These are phyloP conservation scores for Mycena amicta DNA, from an alignment of 768 basidiomycete genomes.

Conservation along the genomic window DNA sequence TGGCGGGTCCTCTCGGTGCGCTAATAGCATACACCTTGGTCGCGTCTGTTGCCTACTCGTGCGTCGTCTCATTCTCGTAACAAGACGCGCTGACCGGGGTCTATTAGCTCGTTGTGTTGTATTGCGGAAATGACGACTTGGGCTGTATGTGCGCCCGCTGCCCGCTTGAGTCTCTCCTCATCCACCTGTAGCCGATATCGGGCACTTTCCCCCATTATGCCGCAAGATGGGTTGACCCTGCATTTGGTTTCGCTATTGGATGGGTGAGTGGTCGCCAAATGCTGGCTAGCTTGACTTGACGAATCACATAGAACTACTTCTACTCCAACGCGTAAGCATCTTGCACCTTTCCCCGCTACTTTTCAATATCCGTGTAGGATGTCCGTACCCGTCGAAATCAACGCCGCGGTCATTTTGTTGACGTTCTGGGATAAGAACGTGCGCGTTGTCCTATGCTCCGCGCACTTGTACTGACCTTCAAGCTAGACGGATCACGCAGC, in stretches of 20 bases:
- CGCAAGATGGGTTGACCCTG: conserved; percentile 59
- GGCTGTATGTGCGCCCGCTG: conserved; percentile 35
- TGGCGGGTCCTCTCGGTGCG: conserved; percentile 68
- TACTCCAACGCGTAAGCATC: conserved; percentile 40
- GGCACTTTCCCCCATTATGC: conserved; percentile 79
- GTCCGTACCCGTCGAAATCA: conserved; percentile 72
- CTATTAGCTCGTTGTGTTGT: conserved; percentile 57
- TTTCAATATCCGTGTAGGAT: conserved; percentile 38
- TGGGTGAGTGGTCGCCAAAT: conserved; percentile 45
- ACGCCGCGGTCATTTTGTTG: conserved; percentile 69
- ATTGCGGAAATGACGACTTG: conserved; percentile 81
- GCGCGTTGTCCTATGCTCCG: conserved; percentile 15
- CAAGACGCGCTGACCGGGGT: background rate
- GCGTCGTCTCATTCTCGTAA: conserved; percentile 25
- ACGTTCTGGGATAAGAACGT: conserved; percentile 73
- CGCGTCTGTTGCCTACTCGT: conserved; percentile 68
- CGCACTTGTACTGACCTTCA: no score
- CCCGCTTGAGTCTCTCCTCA: background rate
- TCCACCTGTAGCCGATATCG: conserved; percentile 53
- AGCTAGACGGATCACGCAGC: conserved; percentile 51
- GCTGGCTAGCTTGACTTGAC: background rate
- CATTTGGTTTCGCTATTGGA: conserved; percentile 59
- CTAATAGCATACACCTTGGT: conserved; percentile 65
- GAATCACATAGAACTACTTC: conserved; percentile 40
- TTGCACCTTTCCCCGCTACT: background rate